Base-by-base conservation (phyloP, 176 grass and related monocot genomes). In the Pontederia crassipes region DNA sequence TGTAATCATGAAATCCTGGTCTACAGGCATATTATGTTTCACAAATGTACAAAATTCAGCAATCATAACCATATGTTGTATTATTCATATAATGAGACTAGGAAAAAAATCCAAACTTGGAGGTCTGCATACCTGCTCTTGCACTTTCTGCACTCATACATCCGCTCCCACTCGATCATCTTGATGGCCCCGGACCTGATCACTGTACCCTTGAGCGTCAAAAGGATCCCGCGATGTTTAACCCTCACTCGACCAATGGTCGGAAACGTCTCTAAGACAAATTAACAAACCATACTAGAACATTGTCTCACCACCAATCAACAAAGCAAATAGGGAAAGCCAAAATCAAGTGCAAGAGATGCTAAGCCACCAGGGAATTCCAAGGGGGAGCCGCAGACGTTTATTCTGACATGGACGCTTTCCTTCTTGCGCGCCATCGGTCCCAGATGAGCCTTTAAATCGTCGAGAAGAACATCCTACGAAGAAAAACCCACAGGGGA, bases 91-190 rank as follows among this genome's bases (percentile, higher is more conserved):
- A 7, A 40, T 40, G 6, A 40, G 4, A 40, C 2, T 40, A 40
- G 0, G 32, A 40, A 40, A 40, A 40, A 40, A 40, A 40, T 40
- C 32, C 32, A 40, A 40, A 40, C 4, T 40, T 40, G 6, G 6
- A 40, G 32, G 63, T 27, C 64, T 71, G 14, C 79, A 74, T 75
- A 80, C 86, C 77, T 88, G 67, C 11, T 0, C 55, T 76, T 85
- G 84, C 92, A 97, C 71, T 90, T 90, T 67, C 62, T 97, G 67
- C 92, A 97, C 49, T 78, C 73, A 58, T 90, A 97, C n/a, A 15
- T 0, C 45, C 84, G 70, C 74, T 88, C 73, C 6, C 79, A 82
- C 67, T 97, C 92, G 2, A 90, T 97, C 92, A 97, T 88, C 74
- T 91, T 97, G 58, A 85, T 79, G 11, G 83, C 66, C 16, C 84